These are phyloP conservation scores for Geotrichum ghanense DNA, from an alignment of 805 yeast genomes.

Conservation along the genomic window DNA sequence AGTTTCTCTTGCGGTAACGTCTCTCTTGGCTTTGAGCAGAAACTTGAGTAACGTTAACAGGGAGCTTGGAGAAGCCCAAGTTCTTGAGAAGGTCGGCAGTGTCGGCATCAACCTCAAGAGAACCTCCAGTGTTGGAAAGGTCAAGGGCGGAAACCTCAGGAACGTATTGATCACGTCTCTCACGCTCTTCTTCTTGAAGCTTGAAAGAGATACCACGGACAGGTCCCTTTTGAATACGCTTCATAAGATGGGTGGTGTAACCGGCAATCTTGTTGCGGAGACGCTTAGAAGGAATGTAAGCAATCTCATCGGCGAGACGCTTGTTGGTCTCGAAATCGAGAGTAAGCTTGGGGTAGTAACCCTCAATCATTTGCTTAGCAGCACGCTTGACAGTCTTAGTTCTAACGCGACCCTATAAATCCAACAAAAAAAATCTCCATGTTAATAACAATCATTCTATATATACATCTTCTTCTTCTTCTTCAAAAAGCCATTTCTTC, in stretches of 20 bases:
- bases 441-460: not conserved
- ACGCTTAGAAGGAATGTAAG: constrained; percentile 98
- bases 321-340: constrained; percentile 99
- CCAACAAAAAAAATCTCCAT: not conserved
- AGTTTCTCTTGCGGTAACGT: constrained; percentile 87
- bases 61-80: constrained; percentile 65
- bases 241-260: constrained; percentile 99
- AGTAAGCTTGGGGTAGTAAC: constrained; percentile 99
- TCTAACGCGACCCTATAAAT: constrained; percentile 97
- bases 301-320: constrained; percentile 97
- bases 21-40: constrained; percentile 73
- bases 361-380: constrained; percentile 98
- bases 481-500: not conserved
- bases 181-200: constrained; percentile 99
- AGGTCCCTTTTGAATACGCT: constrained; percentile 99
- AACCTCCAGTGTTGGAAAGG: constrained; percentile 91
- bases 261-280: constrained; percentile 99
- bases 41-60: constrained; percentile 73
- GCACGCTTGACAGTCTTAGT: constrained; percentile 99
- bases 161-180: constrained; percentile 99
- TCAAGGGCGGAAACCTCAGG: constrained; percentile 99
- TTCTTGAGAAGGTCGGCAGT: constrained; percentile 91
- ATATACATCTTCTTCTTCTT: not conserved
- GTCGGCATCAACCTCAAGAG: constrained; percentile 93
- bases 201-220: constrained; percentile 99